Evolutionary conservation across 2,329 filamentous ascomycete species (phyloP).

Genomic region (Fusarium nematophilum): DNA sequence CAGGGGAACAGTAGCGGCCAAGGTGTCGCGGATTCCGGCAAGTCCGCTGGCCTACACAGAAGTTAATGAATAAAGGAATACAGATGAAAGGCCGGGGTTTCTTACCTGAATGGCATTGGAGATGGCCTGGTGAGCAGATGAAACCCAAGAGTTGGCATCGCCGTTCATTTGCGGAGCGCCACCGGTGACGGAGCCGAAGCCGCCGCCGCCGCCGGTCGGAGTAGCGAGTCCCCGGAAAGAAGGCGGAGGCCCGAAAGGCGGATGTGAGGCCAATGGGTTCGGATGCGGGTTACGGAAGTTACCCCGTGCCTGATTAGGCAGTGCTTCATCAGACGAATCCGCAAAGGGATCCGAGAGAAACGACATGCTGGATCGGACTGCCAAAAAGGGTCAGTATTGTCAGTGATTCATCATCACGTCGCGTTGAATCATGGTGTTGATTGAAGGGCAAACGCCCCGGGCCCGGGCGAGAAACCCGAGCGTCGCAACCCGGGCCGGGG

Average conservation of each 20-base stretch:
- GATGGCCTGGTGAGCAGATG: constrained; percentile 40
- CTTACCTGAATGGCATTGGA: constrained; percentile 37
- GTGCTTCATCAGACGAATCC: not conserved
- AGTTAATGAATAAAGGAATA: not conserved
- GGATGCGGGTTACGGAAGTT: constrained; percentile 9
- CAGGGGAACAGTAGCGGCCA: not conserved
- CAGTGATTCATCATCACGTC: not conserved
- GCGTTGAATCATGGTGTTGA: not conserved
- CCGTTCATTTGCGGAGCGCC: constrained; percentile 5
- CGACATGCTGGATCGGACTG: constrained; percentile 13
- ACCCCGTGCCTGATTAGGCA: constrained; percentile 5
- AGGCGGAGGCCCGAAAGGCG: constrained; percentile 4
- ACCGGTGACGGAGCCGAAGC: not conserved
- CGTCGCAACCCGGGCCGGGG: not conserved
- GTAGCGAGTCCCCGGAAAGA: constrained; percentile 7
- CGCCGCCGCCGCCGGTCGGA: not conserved
- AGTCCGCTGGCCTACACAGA: constrained; percentile 23
- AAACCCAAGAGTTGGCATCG: constrained; percentile 35
- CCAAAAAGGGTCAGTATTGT: constrained; percentile 3
- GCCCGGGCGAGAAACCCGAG: not conserved
- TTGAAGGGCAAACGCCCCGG: not conserved
- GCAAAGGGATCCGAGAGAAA: not conserved
- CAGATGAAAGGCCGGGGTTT: not conserved
- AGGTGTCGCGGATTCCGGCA: not conserved
- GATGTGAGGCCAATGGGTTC: constrained; percentile 19